These are phyloP conservation scores for Fragaria vesca DNA, from an alignment of 306 rosid species.

Conservation along the genomic window DNA sequence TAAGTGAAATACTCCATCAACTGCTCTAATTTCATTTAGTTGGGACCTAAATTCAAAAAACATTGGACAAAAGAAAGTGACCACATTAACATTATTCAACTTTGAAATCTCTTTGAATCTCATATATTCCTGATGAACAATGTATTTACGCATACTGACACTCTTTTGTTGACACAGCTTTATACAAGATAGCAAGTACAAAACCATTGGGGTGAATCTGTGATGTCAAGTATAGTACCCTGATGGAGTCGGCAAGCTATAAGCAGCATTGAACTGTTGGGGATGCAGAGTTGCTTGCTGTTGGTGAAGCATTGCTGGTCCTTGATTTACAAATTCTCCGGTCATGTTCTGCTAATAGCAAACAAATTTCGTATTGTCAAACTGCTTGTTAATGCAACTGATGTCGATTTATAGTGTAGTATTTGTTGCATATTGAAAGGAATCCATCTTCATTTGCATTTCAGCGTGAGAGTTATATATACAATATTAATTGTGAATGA, in stretches of 20 bases:
- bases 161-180: background rate
- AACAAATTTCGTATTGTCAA: constrained; percentile 2
- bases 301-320: background rate
- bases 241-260: background rate
- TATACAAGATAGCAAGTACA: background rate
- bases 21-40: constrained; percentile 16
- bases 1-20: constrained; percentile 7
- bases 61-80: background rate
- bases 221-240: background rate
- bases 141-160: background rate
- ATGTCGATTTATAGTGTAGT: background rate
- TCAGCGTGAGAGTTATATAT: background rate
- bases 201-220: background rate
- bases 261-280: constrained; percentile 12
- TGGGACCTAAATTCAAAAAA: constrained; percentile 8
- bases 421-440: background rate
- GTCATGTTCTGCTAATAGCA: constrained; percentile 16
- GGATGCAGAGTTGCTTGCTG: constrained; percentile 10
- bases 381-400: background rate
- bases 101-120: background rate
- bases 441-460: background rate
- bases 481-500: background rate
- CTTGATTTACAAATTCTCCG: constrained; percentile 8
- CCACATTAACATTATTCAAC: background rate
- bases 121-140: background rate